Evolutionary conservation across 148 eudicot species (phyloP), one percentile per base, ranked within the genome.

Genomic region (Camellia lanceoleosa): DNA sequence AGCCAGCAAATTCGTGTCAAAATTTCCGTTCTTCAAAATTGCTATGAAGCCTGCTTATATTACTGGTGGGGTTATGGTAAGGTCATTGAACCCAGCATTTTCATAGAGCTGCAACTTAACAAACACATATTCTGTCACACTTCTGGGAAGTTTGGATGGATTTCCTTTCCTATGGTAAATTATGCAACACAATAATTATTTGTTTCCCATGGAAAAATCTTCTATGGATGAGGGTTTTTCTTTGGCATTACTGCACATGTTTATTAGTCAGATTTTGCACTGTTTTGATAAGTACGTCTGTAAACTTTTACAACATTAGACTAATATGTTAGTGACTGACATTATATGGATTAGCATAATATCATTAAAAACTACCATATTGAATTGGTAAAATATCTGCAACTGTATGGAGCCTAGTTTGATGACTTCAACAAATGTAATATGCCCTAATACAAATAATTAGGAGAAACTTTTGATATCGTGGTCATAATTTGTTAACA

Each of bases 11-110:
- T 71, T 49, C 60, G 14, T 11, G 42, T 51, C 60, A 23, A 42
- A 20, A 51, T 9, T 49, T 72, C 75, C 60, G 1, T 72, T 51
- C 75, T 72, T 72, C 75, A 52, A 72, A 72, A 13, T 72, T 49
- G 4, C 12, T 20, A 52, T 72, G n/a, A 18, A 12, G 9, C 12
- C 60, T 19, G 5, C 75, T 4, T 72, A 72, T 11, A 18, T 51
- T 54, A 1, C 41, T 46, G 0, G 41, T 13, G 16, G 42, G 8
- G 15, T 12, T 12, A 13, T 72, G 75, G 75, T 72, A 72, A 72
- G 59, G 60, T 47, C 13, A 72, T 52, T 30, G 59, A 72, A 68
- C 60, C 54, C 73, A 47, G 19, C 23, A 72, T 72, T 51, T 72
- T 46, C 59, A 51, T 23, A 52, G 13, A 49, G 59, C 41, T 5